phyloP scores from a whole-genome alignment of 768 basidiomycete species.

The Candolleomyces aberdarensis region DNA sequence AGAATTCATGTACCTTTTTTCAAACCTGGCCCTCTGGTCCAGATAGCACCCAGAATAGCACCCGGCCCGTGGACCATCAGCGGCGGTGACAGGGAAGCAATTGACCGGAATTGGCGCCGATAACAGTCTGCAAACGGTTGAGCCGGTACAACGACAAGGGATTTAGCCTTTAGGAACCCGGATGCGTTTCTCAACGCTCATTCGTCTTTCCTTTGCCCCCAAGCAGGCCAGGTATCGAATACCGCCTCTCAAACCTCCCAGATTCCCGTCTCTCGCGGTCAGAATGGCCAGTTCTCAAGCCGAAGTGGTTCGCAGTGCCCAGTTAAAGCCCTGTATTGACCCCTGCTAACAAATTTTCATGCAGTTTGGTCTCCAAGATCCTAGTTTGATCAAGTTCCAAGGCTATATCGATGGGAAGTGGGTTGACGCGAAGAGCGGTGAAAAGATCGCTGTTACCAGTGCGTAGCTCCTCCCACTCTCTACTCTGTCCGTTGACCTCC shows the following conservation, averaged over 20 bases:
- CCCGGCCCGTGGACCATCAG: too few species aligned
- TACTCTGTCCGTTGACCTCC: background rate
- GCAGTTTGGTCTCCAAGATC: constrained; percentile 77
- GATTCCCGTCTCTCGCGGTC: background rate
- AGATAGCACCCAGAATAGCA: too few species aligned
- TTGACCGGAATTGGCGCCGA: too few species aligned
- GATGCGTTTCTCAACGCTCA: background rate
- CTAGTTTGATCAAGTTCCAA: constrained; percentile 69
- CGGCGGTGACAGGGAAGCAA: too few species aligned
- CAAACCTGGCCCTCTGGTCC: background rate
- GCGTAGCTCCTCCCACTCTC: constrained; percentile 24
- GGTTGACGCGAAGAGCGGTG: constrained; percentile 74
- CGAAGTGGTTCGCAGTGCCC: constrained; percentile 25
- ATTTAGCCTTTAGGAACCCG: background rate
- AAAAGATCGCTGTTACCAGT: constrained; percentile 77
- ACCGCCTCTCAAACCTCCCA: background rate
- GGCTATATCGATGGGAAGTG: constrained; percentile 84
- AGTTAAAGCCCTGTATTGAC: background rate
- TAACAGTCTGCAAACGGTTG: too few species aligned
- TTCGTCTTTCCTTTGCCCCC: background rate
- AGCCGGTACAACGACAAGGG: too few species aligned
- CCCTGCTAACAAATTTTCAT: constrained; percentile 1
- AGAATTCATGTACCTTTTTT: background rate
- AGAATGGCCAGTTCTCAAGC: constrained; percentile 62
- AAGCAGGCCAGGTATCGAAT: background rate